Evolutionary conservation across 1,139 yeast species (phyloP).

Genomic region (Candida mesenterica): DNA sequence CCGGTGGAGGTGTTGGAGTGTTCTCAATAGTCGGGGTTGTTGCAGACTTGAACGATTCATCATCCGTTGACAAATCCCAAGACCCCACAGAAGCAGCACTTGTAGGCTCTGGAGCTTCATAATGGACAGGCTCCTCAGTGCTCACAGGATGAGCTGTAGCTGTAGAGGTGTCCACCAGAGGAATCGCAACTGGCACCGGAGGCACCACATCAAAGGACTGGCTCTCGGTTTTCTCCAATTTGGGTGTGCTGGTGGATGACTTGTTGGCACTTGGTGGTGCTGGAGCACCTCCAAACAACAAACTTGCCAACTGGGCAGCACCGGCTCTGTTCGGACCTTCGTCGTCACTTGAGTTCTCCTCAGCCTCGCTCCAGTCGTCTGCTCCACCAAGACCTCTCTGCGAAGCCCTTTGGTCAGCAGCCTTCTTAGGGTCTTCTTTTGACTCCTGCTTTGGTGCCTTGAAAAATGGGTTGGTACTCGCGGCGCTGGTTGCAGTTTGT

Average conservation of each 20-base stretch:
- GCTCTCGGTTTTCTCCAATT: constrained; percentile 9
- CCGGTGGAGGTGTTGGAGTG: constrained; percentile 9
- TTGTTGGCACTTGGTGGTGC: constrained; percentile 37
- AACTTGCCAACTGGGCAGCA: constrained; percentile 62
- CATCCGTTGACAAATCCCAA: constrained; percentile 8
- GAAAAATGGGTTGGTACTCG: constrained; percentile 47
- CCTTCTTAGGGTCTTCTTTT: constrained; percentile 50
- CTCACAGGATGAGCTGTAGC: too few relatives aligned
- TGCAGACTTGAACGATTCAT: constrained; percentile 9
- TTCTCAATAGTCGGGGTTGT: constrained; percentile 5
- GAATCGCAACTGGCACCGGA: constrained; percentile 3
- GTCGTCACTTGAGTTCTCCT: constrained; percentile 51
- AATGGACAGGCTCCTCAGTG: neutral
- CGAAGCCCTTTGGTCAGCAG: constrained; percentile 62
- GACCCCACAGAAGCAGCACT: constrained; percentile 3
- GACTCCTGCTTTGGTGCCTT: constrained; percentile 38
- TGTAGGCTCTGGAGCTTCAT: too few relatives aligned
- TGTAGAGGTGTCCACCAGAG: neutral
- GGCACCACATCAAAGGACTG: constrained; percentile 5
- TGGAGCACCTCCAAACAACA: constrained; percentile 65
- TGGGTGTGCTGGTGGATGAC: constrained; percentile 15
- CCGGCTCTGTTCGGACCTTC: constrained; percentile 53
- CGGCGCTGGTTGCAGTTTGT: constrained; percentile 8
- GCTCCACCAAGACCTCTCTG: constrained; percentile 56
- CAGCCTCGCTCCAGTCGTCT: constrained; percentile 64